Evolutionary conservation across 129 eudicot species (phyloP).

Genomic region (Centella asiatica): DNA sequence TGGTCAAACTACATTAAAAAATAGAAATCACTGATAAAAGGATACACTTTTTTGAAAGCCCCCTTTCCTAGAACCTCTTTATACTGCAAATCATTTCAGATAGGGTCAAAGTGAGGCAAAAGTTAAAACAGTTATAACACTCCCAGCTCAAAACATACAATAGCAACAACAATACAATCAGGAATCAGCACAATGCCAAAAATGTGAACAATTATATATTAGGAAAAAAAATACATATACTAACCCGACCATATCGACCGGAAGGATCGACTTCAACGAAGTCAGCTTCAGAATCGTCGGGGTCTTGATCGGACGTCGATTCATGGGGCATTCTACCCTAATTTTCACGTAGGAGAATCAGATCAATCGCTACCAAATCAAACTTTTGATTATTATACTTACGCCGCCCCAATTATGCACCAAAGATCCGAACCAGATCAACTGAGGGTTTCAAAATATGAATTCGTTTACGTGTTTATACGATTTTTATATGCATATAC

Average conservation of each 20-base stretch:
- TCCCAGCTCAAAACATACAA: neutral
- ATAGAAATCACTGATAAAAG: slow-evolving; percentile 13
- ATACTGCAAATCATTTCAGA: slow-evolving; percentile 51
- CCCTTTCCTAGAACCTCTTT: slow-evolving; percentile 90
- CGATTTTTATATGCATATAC: too few relatives aligned
- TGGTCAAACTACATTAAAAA: neutral
- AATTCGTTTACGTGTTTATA: too few relatives aligned
- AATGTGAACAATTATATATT: neutral
- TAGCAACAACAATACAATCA: neutral
- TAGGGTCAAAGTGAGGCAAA: neutral
- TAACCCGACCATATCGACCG: slow-evolving; percentile 93
- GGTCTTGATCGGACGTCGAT: slow-evolving; percentile 47
- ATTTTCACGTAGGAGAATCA: slow-evolving; percentile 17
- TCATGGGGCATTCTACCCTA: slow-evolving; percentile 46
- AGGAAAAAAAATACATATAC: slow-evolving; percentile 8
- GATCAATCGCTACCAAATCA: too few relatives aligned
- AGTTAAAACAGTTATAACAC: neutral
- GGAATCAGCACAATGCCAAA: neutral
- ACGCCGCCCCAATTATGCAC: too few relatives aligned
- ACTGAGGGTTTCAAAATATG: neutral
- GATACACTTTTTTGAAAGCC: slow-evolving; percentile 95
- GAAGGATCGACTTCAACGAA: slow-evolving; percentile 83
- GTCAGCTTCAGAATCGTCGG: slow-evolving; percentile 56
- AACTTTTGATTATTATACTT: too few relatives aligned
- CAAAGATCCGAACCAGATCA: neutral